Percentiles rank a stretch among this genome's conserved stretches.
Conservation (phyloP, 23 red algal species). For the Pyropia haitanensis region DNA sequence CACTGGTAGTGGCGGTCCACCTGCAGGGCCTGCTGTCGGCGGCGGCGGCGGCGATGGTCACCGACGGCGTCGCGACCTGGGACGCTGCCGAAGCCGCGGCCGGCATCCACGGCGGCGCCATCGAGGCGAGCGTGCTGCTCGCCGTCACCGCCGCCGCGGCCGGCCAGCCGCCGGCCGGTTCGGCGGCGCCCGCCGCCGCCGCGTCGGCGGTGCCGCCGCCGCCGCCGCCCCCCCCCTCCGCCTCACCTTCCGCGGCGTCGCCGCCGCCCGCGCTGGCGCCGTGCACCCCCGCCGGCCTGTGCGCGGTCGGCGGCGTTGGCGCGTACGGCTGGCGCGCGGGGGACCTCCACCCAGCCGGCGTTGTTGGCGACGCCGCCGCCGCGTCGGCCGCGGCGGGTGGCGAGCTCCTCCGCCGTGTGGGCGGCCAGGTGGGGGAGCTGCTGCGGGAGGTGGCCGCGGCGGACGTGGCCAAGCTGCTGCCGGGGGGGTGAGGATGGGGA, state of each 20-base stretch:
- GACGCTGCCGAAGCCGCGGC: constrained; percentile 9
- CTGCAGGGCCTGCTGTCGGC: constrained; percentile 30
- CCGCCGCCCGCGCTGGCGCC: constrained; percentile 3
- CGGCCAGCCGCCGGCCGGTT: not conserved
- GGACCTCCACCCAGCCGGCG: constrained; percentile 25
- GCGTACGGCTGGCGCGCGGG: constrained; percentile 35
- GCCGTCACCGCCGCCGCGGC: constrained; percentile 21
- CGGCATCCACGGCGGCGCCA: constrained; percentile 46
- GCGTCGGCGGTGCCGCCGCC: not conserved
- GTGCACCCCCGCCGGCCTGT: too few species aligned
- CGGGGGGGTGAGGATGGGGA: too few species aligned
- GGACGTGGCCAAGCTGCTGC: too few species aligned
- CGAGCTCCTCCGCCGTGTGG: constrained; percentile 8
- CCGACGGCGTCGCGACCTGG: not conserved
- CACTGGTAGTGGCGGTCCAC: constrained; percentile 27
- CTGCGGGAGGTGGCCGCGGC: too few species aligned
- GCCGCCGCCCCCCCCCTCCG: too few species aligned
- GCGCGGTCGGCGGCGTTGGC: constrained; percentile 12
- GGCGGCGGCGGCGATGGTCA: not conserved
- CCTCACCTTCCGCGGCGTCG: too few species aligned
- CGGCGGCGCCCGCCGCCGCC: constrained; percentile 1
- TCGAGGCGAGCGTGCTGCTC: constrained; percentile 51
- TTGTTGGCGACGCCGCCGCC: constrained; percentile 17
- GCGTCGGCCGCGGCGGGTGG: constrained; percentile 14
- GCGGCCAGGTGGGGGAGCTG: too few species aligned